Percentiles rank a stretch among this genome's conserved stretches.
Evolutionary conservation across 257 asterid genomes (phyloP).

Genomic region (Nicotiana benthamiana): DNA sequence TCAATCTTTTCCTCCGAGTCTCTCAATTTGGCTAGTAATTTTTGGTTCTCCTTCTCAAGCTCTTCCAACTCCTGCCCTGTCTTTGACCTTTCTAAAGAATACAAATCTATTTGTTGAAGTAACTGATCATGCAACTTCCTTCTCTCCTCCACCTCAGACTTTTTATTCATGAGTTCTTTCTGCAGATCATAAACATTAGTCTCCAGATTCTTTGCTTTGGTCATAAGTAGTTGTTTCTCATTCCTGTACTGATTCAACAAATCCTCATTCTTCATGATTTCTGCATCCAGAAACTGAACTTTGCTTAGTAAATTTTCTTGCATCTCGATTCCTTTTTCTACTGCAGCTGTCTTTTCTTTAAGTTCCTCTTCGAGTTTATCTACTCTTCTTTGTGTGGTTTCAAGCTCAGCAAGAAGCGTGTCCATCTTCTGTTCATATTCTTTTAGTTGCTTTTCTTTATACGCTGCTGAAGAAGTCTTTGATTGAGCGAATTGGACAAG

Average conservation of each 20-base stretch:
- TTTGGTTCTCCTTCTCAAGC: conserved; percentile 48
- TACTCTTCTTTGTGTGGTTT: conserved; percentile 27
- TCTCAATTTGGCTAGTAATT: conserved; percentile 42
- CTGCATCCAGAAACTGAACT: conserved; percentile 44
- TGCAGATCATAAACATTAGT: conserved; percentile 32
- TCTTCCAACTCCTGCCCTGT: conserved; percentile 44
- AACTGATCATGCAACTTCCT: conserved; percentile 39
- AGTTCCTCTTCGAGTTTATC: conserved; percentile 38
- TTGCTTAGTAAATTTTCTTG: conserved; percentile 48
- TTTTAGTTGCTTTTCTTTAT: conserved; percentile 49
- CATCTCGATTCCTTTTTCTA: conserved; percentile 39
- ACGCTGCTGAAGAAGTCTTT: conserved; percentile 31
- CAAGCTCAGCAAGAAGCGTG: conserved; percentile 31
- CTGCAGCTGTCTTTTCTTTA: conserved; percentile 42
- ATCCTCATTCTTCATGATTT: conserved; percentile 41
- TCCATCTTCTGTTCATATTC: conserved; percentile 37
- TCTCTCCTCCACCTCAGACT: conserved; percentile 38
- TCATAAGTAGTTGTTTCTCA: conserved; percentile 40
- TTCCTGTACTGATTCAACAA: conserved; percentile 25
- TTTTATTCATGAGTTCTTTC: conserved; percentile 39
- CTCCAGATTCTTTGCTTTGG: conserved; percentile 29
- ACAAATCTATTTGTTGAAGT: conserved; percentile 33
- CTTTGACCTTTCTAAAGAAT: conserved; percentile 32
- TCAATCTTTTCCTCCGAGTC: conserved; percentile 36
- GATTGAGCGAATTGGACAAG: conserved; percentile 44